Conservation (phyloP, 129 eudicot species). For the Chrysanthemum seticuspe region DNA sequence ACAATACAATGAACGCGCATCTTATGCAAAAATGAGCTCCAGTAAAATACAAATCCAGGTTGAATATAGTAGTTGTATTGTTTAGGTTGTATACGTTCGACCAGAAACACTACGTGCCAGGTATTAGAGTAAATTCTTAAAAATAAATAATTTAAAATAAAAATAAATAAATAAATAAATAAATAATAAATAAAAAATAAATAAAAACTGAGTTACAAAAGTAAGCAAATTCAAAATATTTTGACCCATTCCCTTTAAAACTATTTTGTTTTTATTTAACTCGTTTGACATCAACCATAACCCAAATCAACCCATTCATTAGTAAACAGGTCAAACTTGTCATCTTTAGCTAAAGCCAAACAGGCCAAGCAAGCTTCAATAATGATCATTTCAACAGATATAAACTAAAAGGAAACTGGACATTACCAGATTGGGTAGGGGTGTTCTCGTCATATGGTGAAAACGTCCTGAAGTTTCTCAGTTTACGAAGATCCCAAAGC, state of each 20-base stretch:
- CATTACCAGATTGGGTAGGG: constrained; percentile 78
- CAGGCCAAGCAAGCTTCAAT: not conserved
- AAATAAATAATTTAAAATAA: too few species aligned
- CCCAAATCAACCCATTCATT: not conserved
- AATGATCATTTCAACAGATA: not conserved
- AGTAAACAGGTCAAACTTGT: not conserved
- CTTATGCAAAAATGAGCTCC: not conserved
- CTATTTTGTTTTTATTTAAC: too few species aligned
- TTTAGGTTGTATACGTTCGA: too few species aligned
- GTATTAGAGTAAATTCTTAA: too few species aligned
- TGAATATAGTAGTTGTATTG: not conserved
- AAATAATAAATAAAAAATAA: too few species aligned
- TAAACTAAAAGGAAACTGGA: not conserved
- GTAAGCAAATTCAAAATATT: too few species aligned
- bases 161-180: too few species aligned
- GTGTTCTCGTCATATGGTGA: constrained; percentile 77
- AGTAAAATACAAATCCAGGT: not conserved
- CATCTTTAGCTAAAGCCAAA: not conserved
- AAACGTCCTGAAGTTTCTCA: constrained; percentile 88
- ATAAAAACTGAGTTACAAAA: too few species aligned
- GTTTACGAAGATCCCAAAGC: constrained; percentile 95
- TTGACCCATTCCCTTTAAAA: too few species aligned
- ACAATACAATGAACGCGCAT: not conserved
- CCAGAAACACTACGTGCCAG: too few species aligned
- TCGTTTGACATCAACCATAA: too few species aligned